Conservation (phyloP, 2,329 filamentous ascomycete genomes). For the Escovopsis weberi region DNA sequence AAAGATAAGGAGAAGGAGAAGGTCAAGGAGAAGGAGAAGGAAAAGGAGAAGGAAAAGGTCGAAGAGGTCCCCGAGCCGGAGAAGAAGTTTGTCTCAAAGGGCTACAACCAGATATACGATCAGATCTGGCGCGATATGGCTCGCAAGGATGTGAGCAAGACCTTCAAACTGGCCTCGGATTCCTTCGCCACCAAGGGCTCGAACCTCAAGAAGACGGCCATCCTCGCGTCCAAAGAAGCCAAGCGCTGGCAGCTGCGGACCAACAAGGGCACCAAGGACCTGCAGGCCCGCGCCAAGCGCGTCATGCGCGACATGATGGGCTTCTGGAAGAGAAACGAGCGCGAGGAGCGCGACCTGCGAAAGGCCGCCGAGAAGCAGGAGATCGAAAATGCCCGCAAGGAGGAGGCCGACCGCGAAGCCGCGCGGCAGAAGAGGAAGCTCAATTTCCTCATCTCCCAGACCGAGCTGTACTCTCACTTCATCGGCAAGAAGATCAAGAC, state of each 20-base stretch:
- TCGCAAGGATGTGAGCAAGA: constrained; percentile 84
- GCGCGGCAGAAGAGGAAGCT: constrained; percentile 97
- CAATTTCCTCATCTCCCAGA: constrained; percentile 98
- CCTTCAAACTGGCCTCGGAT: constrained; percentile 73
- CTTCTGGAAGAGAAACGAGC: constrained; percentile 98
- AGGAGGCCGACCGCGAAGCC: constrained; percentile 92
- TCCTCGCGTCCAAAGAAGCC: constrained; percentile 91
- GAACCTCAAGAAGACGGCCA: constrained; percentile 96
- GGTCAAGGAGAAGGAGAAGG: constrained; percentile 27
- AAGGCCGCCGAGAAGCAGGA: constrained; percentile 93
- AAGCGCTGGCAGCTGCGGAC: constrained; percentile 94
- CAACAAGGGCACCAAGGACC: constrained; percentile 97
- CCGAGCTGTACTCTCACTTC: constrained; percentile 97
- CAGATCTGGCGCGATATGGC: constrained; percentile 95
- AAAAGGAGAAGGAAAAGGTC: constrained; percentile 37
- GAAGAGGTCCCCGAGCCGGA: constrained; percentile 40
- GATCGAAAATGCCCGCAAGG: constrained; percentile 89
- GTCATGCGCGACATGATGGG: constrained; percentile 99
- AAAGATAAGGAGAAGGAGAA: constrained; percentile 1
- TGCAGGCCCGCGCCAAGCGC: constrained; percentile 89
- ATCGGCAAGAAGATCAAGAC: constrained; percentile 99
- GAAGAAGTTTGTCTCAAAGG: constrained; percentile 68
- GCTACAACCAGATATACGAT: constrained; percentile 92
- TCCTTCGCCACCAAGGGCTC: constrained; percentile 78
- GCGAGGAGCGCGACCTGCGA: constrained; percentile 86